Percentiles rank a stretch among this genome's conserved stretches.
These are phyloP conservation scores for Pyrenochaeta sp. DNA, from an alignment of 2,329 filamentous ascomycete genomes.

Conservation along the genomic window DNA sequence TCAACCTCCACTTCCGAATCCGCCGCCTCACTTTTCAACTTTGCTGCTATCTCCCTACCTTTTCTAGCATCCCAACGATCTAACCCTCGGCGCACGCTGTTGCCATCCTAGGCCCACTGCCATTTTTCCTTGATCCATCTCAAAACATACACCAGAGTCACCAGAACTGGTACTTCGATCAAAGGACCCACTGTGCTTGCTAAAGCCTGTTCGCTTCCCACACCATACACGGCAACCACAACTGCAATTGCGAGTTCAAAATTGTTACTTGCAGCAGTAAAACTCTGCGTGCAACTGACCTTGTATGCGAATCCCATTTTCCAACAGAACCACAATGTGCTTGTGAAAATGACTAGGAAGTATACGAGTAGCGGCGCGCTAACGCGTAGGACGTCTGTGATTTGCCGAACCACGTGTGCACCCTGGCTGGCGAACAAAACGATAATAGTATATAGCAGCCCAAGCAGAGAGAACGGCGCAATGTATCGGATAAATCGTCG, in stretches of 20 bases:
- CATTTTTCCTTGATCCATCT: constrained; percentile 65
- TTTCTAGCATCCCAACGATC: neutral
- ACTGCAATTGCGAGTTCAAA: constrained; percentile 93
- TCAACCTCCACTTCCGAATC: neutral
- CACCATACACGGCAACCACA: constrained; percentile 80
- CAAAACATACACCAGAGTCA: constrained; percentile 79
- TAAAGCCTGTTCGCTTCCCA: constrained; percentile 79
- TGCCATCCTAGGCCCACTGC: constrained; percentile 55
- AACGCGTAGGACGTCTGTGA: constrained; percentile 82
- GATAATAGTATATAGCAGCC: constrained; percentile 85
- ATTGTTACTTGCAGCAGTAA: constrained; percentile 92
- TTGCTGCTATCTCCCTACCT: neutral
- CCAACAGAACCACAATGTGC: constrained; percentile 69
- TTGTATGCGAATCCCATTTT: constrained; percentile 79
- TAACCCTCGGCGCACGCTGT: neutral
- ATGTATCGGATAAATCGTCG: constrained; percentile 73
- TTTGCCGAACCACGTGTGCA: constrained; percentile 80
- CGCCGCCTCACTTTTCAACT: neutral
- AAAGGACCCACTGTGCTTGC: constrained; percentile 85
- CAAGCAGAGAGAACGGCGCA: constrained; percentile 79
- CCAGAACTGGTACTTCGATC: constrained; percentile 84
- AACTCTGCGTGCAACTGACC: constrained; percentile 78
- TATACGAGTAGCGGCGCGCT: constrained; percentile 84
- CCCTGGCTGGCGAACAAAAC: constrained; percentile 88
- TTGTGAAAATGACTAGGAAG: constrained; percentile 77